A percentile compares a stretch with the other conserved stretches of the same genome.
phyloP scores from a whole-genome alignment of 139 green algal species.

The Chlamydomonas schloesseri region DNA sequence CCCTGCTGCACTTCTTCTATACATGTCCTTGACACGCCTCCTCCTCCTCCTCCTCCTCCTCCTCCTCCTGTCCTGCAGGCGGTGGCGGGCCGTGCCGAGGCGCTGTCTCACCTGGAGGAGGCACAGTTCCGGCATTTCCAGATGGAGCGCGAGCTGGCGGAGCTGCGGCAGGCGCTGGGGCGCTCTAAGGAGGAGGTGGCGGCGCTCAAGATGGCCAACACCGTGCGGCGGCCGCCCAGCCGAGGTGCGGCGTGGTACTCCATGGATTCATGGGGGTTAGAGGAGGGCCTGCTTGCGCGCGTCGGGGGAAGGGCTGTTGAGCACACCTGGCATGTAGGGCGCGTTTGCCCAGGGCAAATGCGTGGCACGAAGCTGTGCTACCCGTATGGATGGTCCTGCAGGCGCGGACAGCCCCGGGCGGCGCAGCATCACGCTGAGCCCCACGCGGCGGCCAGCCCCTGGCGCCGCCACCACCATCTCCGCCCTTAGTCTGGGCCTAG shows the following conservation, averaged over 20 bases:
- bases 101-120: conserved; percentile 30
- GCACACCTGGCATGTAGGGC: too few species aligned
- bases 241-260: conserved; percentile 26
- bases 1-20: too few species aligned
- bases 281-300: too few species aligned
- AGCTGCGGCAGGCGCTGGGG: conserved; percentile 1
- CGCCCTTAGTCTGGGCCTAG: conserved; percentile 25
- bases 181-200: conserved; percentile 21
- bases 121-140: conserved; percentile 28
- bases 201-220: conserved; percentile 9
- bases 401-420: conserved; percentile 24
- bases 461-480: conserved; percentile 13
- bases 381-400: background rate
- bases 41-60: too few species aligned
- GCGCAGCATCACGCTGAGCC: conserved; percentile 35
- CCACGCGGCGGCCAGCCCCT: background rate
- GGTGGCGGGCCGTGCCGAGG: conserved; percentile 7
- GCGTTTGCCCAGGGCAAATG: too few species aligned
- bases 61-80: too few species aligned
- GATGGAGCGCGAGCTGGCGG: conserved; percentile 11
- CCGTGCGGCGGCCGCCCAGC: conserved; percentile 17
- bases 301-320: too few species aligned
- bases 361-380: too few species aligned
- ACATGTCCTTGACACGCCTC: too few species aligned
- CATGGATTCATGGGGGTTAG: too few species aligned